Evolutionary conservation across 495 filamentous ascomycete species (phyloP), one percentile per base, ranked within the genome.

Genomic region (Zalerion maritima): DNA sequence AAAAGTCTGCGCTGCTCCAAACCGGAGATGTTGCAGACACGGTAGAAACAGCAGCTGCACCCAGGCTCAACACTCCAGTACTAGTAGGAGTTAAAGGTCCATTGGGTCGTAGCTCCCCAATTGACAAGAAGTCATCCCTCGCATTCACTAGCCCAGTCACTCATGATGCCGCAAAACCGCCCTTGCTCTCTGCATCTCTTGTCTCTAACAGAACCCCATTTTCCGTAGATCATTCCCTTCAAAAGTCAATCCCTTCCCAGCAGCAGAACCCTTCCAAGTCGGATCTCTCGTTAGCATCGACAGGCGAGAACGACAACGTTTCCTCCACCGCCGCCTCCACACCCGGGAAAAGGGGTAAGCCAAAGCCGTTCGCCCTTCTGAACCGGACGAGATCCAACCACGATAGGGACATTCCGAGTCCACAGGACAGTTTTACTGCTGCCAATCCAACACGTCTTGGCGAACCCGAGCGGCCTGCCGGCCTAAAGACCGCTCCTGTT

Each of bases 371-470:
- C 35, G 52, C 65, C 15, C 57, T 84, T 14, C 52, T 85, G 11
- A 64, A 63, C 18, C 72, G 80, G 21, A 75, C 75, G 16, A 73
- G 69, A 29, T 84, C 80, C 6, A 69, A 77, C 32, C 73, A 75
- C 24, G 62, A 69, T 34, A 60, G 58, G 29, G 55, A 63, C 21
- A 34, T 34, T 26, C 37, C 40, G 22, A 63, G 51, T 36, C 55
- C 58, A 16, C 50, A 50, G 28, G 60, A 58, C 9, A 41, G 40
- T 4, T 32, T 37, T 6, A 41, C 36, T 14, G 25, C 37, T n/a
- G n/a, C 48, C 35, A 15, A 38, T 46, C 30, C 56, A 45, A 1
- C 42, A 58, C 21, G 31, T 44, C 5, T 29, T 43, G 24, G 38
- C 42, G 13, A 31, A 49, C 5, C 25, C 46, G 20, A 37, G 37